Percentiles rank a stretch among this genome's conserved stretches.
phyloP scores from a whole-genome alignment of 2,329 filamentous ascomycete species.

The Fusarium tupiense region DNA sequence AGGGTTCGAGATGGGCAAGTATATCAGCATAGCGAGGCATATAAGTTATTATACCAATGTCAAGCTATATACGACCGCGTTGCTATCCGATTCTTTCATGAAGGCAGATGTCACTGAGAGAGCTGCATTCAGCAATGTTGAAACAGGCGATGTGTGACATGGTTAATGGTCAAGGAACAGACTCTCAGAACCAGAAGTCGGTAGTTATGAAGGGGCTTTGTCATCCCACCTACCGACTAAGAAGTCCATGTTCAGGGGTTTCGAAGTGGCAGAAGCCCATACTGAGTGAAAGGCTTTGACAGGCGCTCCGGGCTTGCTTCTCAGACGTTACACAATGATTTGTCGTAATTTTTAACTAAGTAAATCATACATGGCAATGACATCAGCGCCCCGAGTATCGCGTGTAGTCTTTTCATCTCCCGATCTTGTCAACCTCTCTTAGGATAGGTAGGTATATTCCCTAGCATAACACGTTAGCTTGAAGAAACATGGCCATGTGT shows the following conservation, averaged over 20 bases:
- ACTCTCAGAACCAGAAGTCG: neutral
- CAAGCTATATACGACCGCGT: slow-evolving; percentile 12
- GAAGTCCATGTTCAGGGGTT: neutral
- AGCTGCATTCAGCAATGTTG: neutral
- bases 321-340: neutral
- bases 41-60: slow-evolving; percentile 19
- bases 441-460: slow-evolving; percentile 69
- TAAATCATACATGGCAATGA: neutral
- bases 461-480: slow-evolving; percentile 5
- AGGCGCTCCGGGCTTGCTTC: neutral
- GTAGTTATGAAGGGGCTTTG: neutral
- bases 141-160: neutral
- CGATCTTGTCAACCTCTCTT: slow-evolving; percentile 11
- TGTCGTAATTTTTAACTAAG: neutral
- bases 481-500: neutral
- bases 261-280: neutral
- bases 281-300: neutral
- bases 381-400: neutral
- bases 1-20: neutral
- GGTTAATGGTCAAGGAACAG: neutral
- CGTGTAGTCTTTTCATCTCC: neutral
- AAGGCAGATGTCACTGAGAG: neutral
- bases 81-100: neutral
- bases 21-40: slow-evolving; percentile 4
- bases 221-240: neutral